Conservation (phyloP, 1,139 yeast species). For the Hyphopichia burtonii region DNA sequence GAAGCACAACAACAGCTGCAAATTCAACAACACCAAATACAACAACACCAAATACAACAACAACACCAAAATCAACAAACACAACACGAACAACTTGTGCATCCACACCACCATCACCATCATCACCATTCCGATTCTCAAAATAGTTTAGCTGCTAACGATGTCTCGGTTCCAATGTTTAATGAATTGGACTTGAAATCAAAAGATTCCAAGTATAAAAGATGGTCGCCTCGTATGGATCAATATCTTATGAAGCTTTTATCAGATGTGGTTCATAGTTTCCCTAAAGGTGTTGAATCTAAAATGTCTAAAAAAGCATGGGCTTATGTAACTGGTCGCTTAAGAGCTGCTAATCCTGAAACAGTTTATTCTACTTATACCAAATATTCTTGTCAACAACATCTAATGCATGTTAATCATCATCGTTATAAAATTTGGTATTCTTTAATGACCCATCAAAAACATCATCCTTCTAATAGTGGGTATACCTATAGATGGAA, state of each 20-base stretch:
- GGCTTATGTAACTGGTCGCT: constrained; percentile 39
- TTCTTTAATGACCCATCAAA: constrained; percentile 31
- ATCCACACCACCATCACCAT: constrained; percentile 11
- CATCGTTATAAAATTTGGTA: constrained; percentile 40
- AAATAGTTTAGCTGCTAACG: neutral
- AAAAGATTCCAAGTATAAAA: constrained; percentile 36
- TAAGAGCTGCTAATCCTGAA: constrained; percentile 39
- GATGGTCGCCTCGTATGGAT: constrained; percentile 46
- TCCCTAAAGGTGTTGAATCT: constrained; percentile 29
- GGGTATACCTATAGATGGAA: constrained; percentile 39
- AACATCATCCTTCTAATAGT: constrained; percentile 15
- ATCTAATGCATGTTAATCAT: constrained; percentile 36
- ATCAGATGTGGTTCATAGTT: constrained; percentile 39
- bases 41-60: constrained; percentile 12
- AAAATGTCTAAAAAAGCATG: constrained; percentile 39
- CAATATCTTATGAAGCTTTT: constrained; percentile 32
- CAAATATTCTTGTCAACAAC: constrained; percentile 43
- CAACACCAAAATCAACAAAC: constrained; percentile 11
- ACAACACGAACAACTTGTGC: constrained; percentile 8
- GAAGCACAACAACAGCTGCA: neutral
- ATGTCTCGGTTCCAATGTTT: neutral
- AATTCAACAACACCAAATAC: neutral
- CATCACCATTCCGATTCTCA: constrained; percentile 7
- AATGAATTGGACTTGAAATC: constrained; percentile 34
- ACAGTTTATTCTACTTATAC: constrained; percentile 45